phyloP scores from a whole-genome alignment of 2,329 filamentous ascomycete genomes.

The Colletotrichum chlorophyti region DNA sequence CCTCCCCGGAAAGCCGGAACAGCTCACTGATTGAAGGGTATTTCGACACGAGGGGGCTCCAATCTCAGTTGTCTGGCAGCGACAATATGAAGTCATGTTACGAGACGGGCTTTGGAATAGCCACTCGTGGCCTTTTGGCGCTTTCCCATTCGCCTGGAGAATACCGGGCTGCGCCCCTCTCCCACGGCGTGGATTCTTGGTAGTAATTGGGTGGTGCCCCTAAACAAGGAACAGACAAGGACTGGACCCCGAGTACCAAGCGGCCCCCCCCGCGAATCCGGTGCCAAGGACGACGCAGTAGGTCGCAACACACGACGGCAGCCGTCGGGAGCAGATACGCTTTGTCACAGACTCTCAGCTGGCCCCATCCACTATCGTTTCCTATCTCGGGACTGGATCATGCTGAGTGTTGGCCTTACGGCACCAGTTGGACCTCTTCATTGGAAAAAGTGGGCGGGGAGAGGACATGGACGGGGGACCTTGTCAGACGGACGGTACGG shows the following conservation, averaged over 20 bases:
- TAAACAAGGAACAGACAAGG: slow-evolving; percentile 24
- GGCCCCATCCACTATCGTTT: slow-evolving; percentile 15
- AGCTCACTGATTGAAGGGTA: slow-evolving; percentile 17
- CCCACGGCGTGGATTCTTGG: slow-evolving; percentile 2
- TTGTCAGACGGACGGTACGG: slow-evolving; percentile 9
- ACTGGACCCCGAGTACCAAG: slow-evolving; percentile 19
- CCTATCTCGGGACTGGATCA: slow-evolving; percentile 13
- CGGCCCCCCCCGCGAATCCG: slow-evolving; percentile 24
- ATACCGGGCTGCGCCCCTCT: slow-evolving; percentile 14
- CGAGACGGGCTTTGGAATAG: slow-evolving; percentile 9
- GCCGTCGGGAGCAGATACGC: slow-evolving; percentile 6
- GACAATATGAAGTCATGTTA: slow-evolving; percentile 16
- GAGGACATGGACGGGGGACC: slow-evolving; percentile 12
- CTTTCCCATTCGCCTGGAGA: slow-evolving; percentile 44
- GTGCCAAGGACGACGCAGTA: slow-evolving; percentile 23
- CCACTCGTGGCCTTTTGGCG: slow-evolving; percentile 46
- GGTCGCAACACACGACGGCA: slow-evolving; percentile 2
- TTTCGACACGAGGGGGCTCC: background rate
- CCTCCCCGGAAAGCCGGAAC: slow-evolving; percentile 1
- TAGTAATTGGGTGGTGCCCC: background rate
- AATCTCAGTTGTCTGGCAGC: slow-evolving; percentile 24
- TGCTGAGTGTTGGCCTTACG: slow-evolving; percentile 1
- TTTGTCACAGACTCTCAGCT: slow-evolving; percentile 23
- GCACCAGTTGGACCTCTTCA: background rate
- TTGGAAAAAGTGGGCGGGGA: too few relatives aligned